Evolutionary conservation across 164 flowering plant species (phyloP), one percentile per base, ranked within the genome.

Genomic region (Annona squamosa): DNA sequence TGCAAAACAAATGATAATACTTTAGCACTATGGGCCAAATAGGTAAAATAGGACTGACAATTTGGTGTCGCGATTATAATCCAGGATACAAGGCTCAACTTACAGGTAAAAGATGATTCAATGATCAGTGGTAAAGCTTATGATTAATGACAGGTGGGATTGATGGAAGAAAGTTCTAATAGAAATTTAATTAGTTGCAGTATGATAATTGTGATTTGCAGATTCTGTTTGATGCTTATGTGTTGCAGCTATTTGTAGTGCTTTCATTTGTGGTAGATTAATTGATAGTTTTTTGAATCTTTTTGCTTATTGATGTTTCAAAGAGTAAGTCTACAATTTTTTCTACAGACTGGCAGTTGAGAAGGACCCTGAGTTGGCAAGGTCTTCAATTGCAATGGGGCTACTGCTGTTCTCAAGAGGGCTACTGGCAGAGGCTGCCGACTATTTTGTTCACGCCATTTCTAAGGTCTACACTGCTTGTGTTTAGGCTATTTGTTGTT

Each of bases 281-380:
- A 10, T 52, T 52, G 59, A 52, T 10, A 52, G 59, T 52, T 52
- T 16, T 52, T 52, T 5, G 59, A 52, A 52, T 2, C 59, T 52
- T 52, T 48, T 52, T 52, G 2, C 13, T 52, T 52, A 10, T 52
- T 52, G 59, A 52, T 52, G 13, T 52, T 52, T 52, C 59, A 52
- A 52, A 52, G 4, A 41, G 46, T 17, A 16, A 42, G 46, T 26
- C 37, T 26, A n/a, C 41, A 13, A 43, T 45, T 76, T 74, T 73
- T 67, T 3, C 78, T 75, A 12, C 84, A 93, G 99, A 74, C 63
- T 87, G 74, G 99, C 98, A 64, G 85, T 89, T 76, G 78, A 85
- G 59, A 91, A 92, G 80, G 97, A 93, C 79, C 94, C 98, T 56
- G 92, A 84, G 18, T 80, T 81, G 71, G 80, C 81, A 72, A 65